Evolutionary conservation across 208 protist genomes (phyloP), one percentile per base, ranked within the genome.

Genomic region (Leishmania tropica): DNA sequence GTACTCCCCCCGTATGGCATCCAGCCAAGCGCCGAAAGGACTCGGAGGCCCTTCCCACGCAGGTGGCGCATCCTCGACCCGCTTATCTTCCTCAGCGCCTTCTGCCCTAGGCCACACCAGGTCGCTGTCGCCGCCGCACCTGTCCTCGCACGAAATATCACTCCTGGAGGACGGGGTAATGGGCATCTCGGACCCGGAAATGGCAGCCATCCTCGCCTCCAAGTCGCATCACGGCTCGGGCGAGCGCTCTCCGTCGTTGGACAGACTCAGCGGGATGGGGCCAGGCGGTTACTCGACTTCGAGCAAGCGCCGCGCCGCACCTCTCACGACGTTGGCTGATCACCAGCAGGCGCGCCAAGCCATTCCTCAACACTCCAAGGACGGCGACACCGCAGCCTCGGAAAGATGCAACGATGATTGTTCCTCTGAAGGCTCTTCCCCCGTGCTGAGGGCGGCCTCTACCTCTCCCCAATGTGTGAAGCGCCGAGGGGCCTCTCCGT

Each of bases 341-440:
- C 91, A 96, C 67, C 89, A 94, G 65, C 81, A 89, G 73, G 88
- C 89, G 62, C 87, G 91, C 1, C 85, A 90, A 40, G 45, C 65
- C 2, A 81, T 77, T 21, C 76, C 87, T 31, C 84, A 84, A 17
- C 81, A 54, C 40, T 42, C 54, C 64, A 76, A 81, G 3, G 80
- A 74, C 15, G 54, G 65, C 56, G 76, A 78, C 35, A 28, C 62
- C 58, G 40, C 51, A 17, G 53, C 24, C 31, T 13, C 28, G 2
- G 47, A 4, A 15, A 62, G 24, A n/a, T n/a, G 6, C 31, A 45
- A 40, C 45, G 31, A 13, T 15, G 6, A 31, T 62, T 3, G 19
- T 5, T 1, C 28, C 3, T 8, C 31, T 40, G 73, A 62, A 24
- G n/a, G 4, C 35, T 17, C 73, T n/a, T n/a, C 73, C 35, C 17